Base-by-base conservation (phyloP, 371 early-diverging fungal genomes). In the Conidiobolus coronatus region DNA sequence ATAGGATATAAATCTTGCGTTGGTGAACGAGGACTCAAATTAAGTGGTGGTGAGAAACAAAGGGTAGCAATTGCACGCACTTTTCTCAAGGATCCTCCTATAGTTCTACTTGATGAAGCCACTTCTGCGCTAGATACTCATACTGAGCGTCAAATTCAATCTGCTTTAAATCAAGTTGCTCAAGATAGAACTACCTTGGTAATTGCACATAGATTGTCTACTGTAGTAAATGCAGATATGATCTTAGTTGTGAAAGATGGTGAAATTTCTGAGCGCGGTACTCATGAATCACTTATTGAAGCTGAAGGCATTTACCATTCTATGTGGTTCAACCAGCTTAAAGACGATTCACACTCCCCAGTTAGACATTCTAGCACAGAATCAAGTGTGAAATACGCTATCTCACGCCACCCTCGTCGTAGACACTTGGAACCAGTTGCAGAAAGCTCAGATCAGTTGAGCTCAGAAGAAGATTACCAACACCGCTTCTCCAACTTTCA, bases 21-120 rank as follows among this genome's bases (percentile, higher is more conserved):
- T 0, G 98, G 97, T 18, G 85, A 92, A 55, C 72, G 91, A 33
- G 99, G 98, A 12, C 58, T 83, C 55, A 77, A 82, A 50, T 63
- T 99, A 5, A 77, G 71, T 39, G 80, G 81, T 21, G 98, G 99
- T 17, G 95, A 98, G 62, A 89, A 88, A 59, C 97, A 97, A 64
- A 68, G 92, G 17, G 71, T 93, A 7, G 77, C 84, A 7, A 75
- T 91, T 50, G 82, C 86, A 12, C 67, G 91, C 21, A 79, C 86
- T 12, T 56, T 86, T 8, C 60, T 85, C 40, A 78, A 75, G 61
- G 67, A 86, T 36, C 81, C 86, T 20, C 66, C 68, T 7, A 77
- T 85, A 23, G 63, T 86, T 14, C 59, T 84, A 18, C 56, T 86
- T 38, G 86, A 86, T 50, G 86, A 86, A 48, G 67, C 62, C 3